Conservation (phyloP, 306 rosid genomes). For the Psophocarpus tetragonolobus region DNA sequence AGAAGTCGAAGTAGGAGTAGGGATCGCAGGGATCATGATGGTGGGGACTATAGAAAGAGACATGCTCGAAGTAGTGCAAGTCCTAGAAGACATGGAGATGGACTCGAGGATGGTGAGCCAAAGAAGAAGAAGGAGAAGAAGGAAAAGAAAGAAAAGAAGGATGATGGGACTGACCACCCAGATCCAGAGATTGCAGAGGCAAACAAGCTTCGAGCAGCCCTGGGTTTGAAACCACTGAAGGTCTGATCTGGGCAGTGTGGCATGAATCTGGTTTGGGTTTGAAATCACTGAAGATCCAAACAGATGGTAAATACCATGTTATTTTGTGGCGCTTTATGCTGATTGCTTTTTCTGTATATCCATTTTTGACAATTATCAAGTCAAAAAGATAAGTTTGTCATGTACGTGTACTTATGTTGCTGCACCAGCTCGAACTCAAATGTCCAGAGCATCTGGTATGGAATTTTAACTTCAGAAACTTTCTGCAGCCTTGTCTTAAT, state of each 20-base stretch:
- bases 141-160: constrained; percentile 73
- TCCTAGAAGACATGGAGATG: constrained; percentile 81
- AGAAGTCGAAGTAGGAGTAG: constrained; percentile 90
- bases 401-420: background rate
- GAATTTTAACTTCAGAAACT: background rate
- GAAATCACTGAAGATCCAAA: background rate
- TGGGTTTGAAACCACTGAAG: constrained; percentile 88
- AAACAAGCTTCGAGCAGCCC: constrained; percentile 72
- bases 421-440: background rate
- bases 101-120: constrained; percentile 67
- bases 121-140: constrained; percentile 79
- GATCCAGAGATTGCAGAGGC: constrained; percentile 87
- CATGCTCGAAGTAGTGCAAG: constrained; percentile 63
- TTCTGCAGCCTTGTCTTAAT: background rate
- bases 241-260: background rate
- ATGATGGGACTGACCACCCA: constrained; percentile 84
- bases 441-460: background rate
- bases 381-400: constrained; percentile 18
- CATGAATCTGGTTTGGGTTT: constrained; percentile 1
- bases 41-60: constrained; percentile 75
- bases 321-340: constrained; percentile 19
- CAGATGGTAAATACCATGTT: background rate
- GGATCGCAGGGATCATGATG: constrained; percentile 73
- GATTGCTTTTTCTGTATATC: background rate
- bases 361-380: background rate